Percentiles rank a stretch among this genome's conserved stretches.
These are phyloP conservation scores for Drosera spatulata DNA, from an alignment of 179 eudicot genomes.

Conservation along the genomic window DNA sequence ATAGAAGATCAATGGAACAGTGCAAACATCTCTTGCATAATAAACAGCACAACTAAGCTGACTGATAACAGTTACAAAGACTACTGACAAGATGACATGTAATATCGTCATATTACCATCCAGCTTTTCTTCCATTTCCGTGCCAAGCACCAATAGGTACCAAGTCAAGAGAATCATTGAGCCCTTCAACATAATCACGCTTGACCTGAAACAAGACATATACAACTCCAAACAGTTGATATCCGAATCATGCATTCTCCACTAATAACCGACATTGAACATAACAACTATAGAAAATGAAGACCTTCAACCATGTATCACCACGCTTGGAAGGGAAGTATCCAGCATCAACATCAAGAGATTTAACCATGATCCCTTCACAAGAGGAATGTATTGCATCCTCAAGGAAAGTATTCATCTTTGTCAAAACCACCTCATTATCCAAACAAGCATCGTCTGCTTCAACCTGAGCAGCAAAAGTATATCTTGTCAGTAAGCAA, in stretches of 20 bases:
- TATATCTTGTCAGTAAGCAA: no score
- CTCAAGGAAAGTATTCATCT: slow-evolving; percentile 63
- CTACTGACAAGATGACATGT: neutral
- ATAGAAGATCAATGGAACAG: no score
- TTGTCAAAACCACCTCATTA: slow-evolving; percentile 51
- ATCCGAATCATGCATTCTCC: slow-evolving; percentile 3
- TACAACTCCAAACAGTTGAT: neutral
- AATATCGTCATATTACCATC: slow-evolving; percentile 48
- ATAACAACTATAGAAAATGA: neutral
- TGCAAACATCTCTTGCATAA: no score
- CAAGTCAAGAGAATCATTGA: slow-evolving; percentile 84
- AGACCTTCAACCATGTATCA: slow-evolving; percentile 93
- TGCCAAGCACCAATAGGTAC: slow-evolving; percentile 99
- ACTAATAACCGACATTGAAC: neutral
- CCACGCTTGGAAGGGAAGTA: slow-evolving; percentile 94
- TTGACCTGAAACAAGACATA: slow-evolving; percentile 51
- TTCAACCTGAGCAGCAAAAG: slow-evolving; percentile 48
- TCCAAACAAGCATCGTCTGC: slow-evolving; percentile 58
- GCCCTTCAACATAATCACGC: slow-evolving; percentile 87
- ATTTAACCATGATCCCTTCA: slow-evolving; percentile 97
- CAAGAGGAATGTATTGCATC: slow-evolving; percentile 75
- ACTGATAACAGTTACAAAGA: no score
- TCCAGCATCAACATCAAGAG: slow-evolving; percentile 80
- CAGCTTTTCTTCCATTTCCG: slow-evolving; percentile 99
- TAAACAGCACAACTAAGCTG: no score